phyloP scores from a whole-genome alignment of 306 rosid genomes.

The Malus sieversii region DNA sequence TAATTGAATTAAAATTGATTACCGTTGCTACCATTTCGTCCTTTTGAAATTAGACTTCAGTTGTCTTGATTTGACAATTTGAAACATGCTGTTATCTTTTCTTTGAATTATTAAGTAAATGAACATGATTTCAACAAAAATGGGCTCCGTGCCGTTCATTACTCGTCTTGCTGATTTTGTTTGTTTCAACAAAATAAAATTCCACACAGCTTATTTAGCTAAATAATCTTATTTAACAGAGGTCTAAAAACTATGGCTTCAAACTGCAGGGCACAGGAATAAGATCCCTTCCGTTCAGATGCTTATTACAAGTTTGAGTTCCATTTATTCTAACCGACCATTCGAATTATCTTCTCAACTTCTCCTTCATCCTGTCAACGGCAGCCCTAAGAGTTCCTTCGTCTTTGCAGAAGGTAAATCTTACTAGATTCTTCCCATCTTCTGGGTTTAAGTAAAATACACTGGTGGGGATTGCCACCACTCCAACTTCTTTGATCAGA shows the following conservation, averaged over 20 bases:
- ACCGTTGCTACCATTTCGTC: too few species aligned
- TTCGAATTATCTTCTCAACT: conserved; percentile 32
- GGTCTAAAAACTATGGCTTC: not conserved
- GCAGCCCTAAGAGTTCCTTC: conserved; percentile 79
- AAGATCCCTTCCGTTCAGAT: not conserved
- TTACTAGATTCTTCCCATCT: conserved; percentile 82
- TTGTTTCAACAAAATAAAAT: not conserved
- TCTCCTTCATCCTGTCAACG: conserved; percentile 83
- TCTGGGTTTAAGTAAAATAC: conserved; percentile 89
- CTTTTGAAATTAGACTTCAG: too few species aligned
- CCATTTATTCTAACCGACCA: not conserved
- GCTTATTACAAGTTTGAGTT: not conserved
- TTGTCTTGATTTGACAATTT: too few species aligned
- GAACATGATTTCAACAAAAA: too few species aligned
- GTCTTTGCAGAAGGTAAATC: conserved; percentile 91
- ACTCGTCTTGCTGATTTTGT: too few species aligned
- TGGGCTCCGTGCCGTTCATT: too few species aligned
- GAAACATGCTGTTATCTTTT: too few species aligned
- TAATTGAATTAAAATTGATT: too few species aligned
- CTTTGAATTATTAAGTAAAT: too few species aligned
- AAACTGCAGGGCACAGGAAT: not conserved
- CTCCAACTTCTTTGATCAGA: conserved; percentile 86
- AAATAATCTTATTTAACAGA: not conserved
- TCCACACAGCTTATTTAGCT: not conserved
- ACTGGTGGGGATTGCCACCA: conserved; percentile 90